Evolutionary conservation across 2,329 filamentous ascomycete species (phyloP), one percentile per base, ranked within the genome.

Genomic region (Leptosphaerulina australis): DNA sequence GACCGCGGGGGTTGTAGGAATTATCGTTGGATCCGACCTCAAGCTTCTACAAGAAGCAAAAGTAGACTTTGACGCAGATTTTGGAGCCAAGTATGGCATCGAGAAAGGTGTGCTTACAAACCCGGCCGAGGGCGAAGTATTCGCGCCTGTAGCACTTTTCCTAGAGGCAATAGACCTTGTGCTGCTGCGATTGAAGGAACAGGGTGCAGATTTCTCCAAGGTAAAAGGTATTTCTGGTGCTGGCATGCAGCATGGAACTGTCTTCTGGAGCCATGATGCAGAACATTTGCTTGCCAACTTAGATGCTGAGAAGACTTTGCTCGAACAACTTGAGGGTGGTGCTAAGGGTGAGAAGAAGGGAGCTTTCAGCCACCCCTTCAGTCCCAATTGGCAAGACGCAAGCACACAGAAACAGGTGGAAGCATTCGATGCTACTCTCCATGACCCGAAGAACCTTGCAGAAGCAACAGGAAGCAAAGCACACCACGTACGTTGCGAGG

Each of bases 361-460:
- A 3, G 88, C 88, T 0, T 90, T 97, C 68, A 88, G 91, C 12
- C 88, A 95, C 71, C 86, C 88, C 4, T 92, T 86, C 76, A 91
- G 90, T 59, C 94, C 94, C 6, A 99, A 97, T 73, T 99, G 94
- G 94, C 94, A 97, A 76, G 94, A 99, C 72, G 88, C 92, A 55
- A 96, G 91, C 75, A 97, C 94, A 2, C 91, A 97, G 76, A 81
- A 81, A 59, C 90, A 99, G 76, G 97, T 92, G 69, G 91, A 97
- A 70, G 81, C 83, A 56, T 97, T 97, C 68, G 92, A 97, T 71
- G 81, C 77, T 4, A 78, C 79, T 44, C 76, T 97, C 6, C 89
- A 88, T 0, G 79, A 79, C 5, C 78, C 83, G 2, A 81, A 87
- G 64, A 80, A 81, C 55, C 76, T 99, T 62, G 94, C 94, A 0